Percentiles rank a stretch among this genome's conserved stretches.
phyloP scores from a whole-genome alignment of 805 yeast species.

The Ogataea pilisensis region DNA sequence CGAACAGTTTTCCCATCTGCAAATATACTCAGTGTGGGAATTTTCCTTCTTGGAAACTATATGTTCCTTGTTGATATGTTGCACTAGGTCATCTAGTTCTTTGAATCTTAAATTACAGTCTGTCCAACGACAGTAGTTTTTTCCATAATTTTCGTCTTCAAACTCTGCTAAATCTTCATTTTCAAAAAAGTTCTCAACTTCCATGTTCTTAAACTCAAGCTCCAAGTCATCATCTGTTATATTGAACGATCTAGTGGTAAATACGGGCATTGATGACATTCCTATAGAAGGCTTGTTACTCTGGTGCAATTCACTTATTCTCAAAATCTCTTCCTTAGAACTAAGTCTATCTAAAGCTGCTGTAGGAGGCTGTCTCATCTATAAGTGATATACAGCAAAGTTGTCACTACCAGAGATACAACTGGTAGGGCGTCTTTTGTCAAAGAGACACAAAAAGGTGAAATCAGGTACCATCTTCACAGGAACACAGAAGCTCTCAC shows the following conservation, averaged over 20 bases:
- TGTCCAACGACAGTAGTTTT: slow-evolving; percentile 35
- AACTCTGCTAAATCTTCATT: slow-evolving; percentile 13
- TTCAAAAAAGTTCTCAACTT: slow-evolving; percentile 8
- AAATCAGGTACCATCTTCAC: neutral
- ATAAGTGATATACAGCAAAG: neutral
- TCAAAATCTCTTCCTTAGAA: slow-evolving; percentile 1
- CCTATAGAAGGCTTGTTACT: neutral
- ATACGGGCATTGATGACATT: neutral
- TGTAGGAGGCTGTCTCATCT: neutral
- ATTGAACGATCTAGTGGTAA: slow-evolving; percentile 1
- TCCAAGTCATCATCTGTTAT: slow-evolving; percentile 21
- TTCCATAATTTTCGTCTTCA: slow-evolving; percentile 11
- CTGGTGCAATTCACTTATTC: neutral
- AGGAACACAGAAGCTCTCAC: too few relatives aligned
- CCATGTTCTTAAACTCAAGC: slow-evolving; percentile 21
- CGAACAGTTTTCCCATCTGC: slow-evolving; percentile 61
- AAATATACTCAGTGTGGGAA: slow-evolving; percentile 36
- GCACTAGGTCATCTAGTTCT: slow-evolving; percentile 36
- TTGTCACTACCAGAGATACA: neutral
- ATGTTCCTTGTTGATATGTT: slow-evolving; percentile 38
- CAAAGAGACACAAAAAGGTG: neutral
- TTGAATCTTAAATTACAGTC: slow-evolving; percentile 29
- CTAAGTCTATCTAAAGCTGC: neutral
- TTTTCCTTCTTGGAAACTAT: slow-evolving; percentile 22
- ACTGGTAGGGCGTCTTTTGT: too few relatives aligned